These are phyloP conservation scores for Maudiozyma barnettii DNA, from an alignment of 805 yeast genomes.

Conservation along the genomic window DNA sequence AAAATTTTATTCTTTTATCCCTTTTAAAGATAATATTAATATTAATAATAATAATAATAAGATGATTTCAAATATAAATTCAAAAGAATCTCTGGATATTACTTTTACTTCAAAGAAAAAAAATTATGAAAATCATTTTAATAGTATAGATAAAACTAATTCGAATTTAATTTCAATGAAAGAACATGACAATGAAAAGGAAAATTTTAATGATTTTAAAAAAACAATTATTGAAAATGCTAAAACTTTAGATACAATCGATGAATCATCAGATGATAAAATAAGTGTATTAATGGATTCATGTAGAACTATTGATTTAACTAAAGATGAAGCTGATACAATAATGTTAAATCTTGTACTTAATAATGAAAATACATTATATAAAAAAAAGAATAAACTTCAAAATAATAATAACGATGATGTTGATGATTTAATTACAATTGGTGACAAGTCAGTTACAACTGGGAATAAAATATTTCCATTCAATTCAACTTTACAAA, in stretches of 20 bases:
- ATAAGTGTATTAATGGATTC: constrained; percentile 3
- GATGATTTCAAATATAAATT: neutral
- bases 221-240: constrained; percentile 4
- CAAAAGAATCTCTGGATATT: neutral
- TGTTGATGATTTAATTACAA: neutral
- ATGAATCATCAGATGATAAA: constrained; percentile 5
- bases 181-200: neutral
- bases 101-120: neutral
- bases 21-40: neutral
- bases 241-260: constrained; percentile 4
- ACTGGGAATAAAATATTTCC: neutral
- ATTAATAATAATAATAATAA: constrained; percentile 2
- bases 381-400: neutral
- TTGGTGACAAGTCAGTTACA: neutral
- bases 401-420: neutral
- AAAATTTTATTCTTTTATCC: constrained; percentile 2
- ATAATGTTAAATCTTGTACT: constrained; percentile 7
- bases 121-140: neutral
- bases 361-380: neutral
- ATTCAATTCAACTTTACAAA: constrained; percentile 3
- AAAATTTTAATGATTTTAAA: constrained; percentile 4
- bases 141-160: neutral
- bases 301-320: constrained; percentile 3
- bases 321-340: constrained; percentile 12
- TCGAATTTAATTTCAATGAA: neutral